Conservation (phyloP, 2,329 filamentous ascomycete species). For the Trichoderma simmonsii region DNA sequence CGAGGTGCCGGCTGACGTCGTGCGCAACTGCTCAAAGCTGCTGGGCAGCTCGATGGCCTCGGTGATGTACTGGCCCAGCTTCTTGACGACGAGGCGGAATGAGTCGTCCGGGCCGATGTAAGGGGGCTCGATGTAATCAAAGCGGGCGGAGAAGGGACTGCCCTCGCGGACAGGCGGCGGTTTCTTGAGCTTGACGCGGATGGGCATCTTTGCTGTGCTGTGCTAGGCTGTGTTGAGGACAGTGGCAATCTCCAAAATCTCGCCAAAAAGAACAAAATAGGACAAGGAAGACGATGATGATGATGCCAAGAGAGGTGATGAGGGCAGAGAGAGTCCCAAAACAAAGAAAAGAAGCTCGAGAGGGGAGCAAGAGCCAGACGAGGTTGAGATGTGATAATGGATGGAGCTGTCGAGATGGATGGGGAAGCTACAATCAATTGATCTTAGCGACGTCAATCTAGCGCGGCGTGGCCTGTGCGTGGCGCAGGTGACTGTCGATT, state of each 20-base stretch:
- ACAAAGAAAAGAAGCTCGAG: not conserved
- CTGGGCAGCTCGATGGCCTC: slow-evolving; percentile 62
- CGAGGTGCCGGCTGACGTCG: slow-evolving; percentile 59
- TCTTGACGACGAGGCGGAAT: slow-evolving; percentile 64
- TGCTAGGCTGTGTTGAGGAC: not conserved
- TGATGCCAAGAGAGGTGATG: not conserved
- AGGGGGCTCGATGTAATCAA: slow-evolving; percentile 44
- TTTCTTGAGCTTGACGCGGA: slow-evolving; percentile 36
- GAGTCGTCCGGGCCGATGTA: slow-evolving; percentile 55
- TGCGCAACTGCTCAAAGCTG: slow-evolving; percentile 71
- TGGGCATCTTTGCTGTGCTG: slow-evolving; percentile 31
- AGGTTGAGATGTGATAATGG: not conserved
- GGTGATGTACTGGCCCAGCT: slow-evolving; percentile 63
- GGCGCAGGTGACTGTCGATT: slow-evolving; percentile 14
- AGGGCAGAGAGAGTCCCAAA: not conserved
- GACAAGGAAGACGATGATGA: not conserved
- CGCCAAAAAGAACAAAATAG: not conserved
- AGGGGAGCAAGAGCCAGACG: not conserved
- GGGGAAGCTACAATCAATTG: not conserved
- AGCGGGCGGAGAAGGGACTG: slow-evolving; percentile 35
- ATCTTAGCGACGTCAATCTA: not conserved
- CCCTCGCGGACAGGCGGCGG: slow-evolving; percentile 33
- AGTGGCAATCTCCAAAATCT: not conserved
- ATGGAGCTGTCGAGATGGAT: not conserved
- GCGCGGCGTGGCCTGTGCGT: slow-evolving; percentile 16